phyloP scores from a whole-genome alignment of 176 grass and related monocot species.

The Pontederia crassipes region DNA sequence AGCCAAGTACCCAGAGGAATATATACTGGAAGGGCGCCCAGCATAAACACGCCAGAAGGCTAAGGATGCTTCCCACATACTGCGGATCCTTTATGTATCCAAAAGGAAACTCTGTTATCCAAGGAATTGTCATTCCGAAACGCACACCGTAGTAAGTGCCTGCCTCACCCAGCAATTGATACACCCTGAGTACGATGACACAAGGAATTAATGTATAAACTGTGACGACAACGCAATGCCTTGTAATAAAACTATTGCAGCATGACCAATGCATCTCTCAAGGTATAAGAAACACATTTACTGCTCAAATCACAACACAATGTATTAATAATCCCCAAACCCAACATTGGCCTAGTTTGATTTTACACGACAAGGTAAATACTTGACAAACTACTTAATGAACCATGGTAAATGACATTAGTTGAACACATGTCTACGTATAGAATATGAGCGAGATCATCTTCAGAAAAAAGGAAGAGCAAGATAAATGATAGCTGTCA shows the following conservation, averaged over 20 bases:
- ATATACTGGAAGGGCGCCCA: slow-evolving; percentile 60
- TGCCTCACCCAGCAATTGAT: slow-evolving; percentile 76
- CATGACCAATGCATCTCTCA: background rate
- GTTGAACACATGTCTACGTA: too few relatives aligned
- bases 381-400: too few relatives aligned
- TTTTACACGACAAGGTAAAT: too few relatives aligned
- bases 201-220: background rate
- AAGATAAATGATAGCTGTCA: too few relatives aligned
- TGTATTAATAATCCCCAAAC: too few relatives aligned
- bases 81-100: slow-evolving; percentile 88
- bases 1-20: slow-evolving; percentile 69
- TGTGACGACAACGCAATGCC: too few relatives aligned
- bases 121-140: slow-evolving; percentile 57
- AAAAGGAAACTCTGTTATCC: slow-evolving; percentile 79
- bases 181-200: slow-evolving; percentile 44
- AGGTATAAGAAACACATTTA: background rate
- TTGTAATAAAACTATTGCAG: background rate
- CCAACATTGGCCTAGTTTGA: too few relatives aligned
- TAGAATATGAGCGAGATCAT: too few relatives aligned
- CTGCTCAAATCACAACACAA: too few relatives aligned
- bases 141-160: slow-evolving; percentile 84
- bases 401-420: too few relatives aligned
- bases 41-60: slow-evolving; percentile 51
- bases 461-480: too few relatives aligned
- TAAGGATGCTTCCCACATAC: slow-evolving; percentile 77